These are phyloP conservation scores for Phylloporus scabripes DNA, from an alignment of 768 basidiomycete genomes.

Conservation along the genomic window DNA sequence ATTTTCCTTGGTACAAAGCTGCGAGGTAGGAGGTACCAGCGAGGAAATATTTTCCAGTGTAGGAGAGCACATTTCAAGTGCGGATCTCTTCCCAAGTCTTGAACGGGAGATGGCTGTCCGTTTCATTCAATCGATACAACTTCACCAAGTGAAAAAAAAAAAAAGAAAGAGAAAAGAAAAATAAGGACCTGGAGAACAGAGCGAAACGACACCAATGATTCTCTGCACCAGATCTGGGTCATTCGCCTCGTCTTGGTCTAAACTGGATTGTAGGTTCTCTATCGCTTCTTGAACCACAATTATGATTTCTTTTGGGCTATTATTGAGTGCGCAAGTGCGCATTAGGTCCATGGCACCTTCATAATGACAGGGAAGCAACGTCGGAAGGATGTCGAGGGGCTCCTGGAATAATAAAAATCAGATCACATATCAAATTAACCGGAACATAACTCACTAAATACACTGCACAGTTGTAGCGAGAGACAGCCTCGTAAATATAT, in stretches of 20 bases:
- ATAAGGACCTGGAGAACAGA: conserved; percentile 23
- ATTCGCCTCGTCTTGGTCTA: conserved; percentile 11
- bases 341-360: conserved; percentile 32
- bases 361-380: conserved; percentile 28
- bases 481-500: conserved; percentile 14
- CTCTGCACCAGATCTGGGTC: conserved; percentile 6
- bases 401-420: conserved; percentile 23
- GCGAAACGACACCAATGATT: conserved; percentile 10
- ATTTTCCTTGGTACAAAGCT: conserved; percentile 6
- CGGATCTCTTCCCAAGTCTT: conserved; percentile 20
- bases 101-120: conserved; percentile 23
- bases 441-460: conserved; percentile 13
- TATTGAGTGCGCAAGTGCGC: conserved; percentile 23
- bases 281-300: conserved; percentile 38
- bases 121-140: neutral
- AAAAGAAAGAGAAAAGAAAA: too few species aligned
- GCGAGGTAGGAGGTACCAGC: conserved; percentile 16
- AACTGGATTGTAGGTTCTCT: conserved; percentile 26
- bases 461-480: conserved; percentile 9
- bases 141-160: neutral
- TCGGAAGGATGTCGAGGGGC: conserved; percentile 34
- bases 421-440: neutral
- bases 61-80: conserved; percentile 19
- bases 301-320: conserved; percentile 39
- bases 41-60: conserved; percentile 11